These are phyloP conservation scores for Guyanaporus albipodus DNA, from an alignment of 768 basidiomycete genomes.

Conservation along the genomic window DNA sequence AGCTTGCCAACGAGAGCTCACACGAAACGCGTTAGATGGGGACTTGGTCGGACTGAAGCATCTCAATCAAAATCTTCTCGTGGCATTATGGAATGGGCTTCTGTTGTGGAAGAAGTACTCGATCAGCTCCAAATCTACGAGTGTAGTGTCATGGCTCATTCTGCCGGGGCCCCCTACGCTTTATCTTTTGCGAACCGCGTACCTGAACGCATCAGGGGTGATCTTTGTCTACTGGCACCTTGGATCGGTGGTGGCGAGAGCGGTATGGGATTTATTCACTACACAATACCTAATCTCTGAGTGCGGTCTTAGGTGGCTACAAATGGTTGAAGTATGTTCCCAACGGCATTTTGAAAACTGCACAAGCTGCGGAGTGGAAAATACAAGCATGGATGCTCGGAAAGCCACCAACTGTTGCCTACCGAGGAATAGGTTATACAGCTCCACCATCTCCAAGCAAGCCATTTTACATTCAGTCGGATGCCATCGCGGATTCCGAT, in stretches of 20 bases:
- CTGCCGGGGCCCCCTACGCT: constrained; percentile 93
- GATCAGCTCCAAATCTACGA: constrained; percentile 71
- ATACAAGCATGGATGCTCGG: constrained; percentile 97
- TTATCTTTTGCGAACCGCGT: constrained; percentile 79
- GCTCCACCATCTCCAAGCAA: constrained; percentile 38
- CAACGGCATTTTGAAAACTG: constrained; percentile 87
- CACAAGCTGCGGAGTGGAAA: constrained; percentile 96
- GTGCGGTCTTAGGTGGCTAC: constrained; percentile 59
- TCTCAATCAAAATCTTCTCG: constrained; percentile 59
- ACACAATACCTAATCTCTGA: constrained; percentile 9
- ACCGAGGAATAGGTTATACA: constrained; percentile 82
- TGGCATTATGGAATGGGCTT: constrained; percentile 88
- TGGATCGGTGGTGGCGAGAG: constrained; percentile 94
- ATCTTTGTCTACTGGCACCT: constrained; percentile 86
- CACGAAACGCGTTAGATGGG: constrained; percentile 60
- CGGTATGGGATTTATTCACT: constrained; percentile 47
- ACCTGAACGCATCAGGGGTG: constrained; percentile 73
- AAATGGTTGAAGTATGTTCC: constrained; percentile 98
- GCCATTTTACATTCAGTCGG: constrained; percentile 21
- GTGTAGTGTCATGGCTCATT: constrained; percentile 92
- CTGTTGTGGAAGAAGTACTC: constrained; percentile 85
- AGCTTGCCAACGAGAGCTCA: constrained; percentile 10
- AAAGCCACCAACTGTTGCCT: constrained; percentile 83
- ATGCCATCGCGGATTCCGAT: constrained; percentile 16
- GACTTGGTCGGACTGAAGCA: constrained; percentile 81